phyloP scores from a whole-genome alignment of 139 green algal species.

The Micromonas commoda region DNA sequence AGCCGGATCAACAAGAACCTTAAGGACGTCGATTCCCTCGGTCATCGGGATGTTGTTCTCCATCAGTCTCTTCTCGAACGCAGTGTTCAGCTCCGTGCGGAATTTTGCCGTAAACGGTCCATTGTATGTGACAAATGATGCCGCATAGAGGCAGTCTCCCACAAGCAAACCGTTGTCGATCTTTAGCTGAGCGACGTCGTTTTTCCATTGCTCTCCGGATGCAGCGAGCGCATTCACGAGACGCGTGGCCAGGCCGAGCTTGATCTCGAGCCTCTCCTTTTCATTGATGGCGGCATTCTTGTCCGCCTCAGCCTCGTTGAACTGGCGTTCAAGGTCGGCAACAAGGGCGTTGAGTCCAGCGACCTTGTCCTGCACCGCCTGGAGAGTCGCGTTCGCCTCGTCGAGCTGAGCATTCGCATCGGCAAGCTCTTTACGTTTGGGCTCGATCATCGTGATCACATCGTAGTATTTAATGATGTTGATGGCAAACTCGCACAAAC shows the following conservation, averaged over 20 bases:
- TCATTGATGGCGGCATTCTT: constrained; percentile 73
- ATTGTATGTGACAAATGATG: constrained; percentile 64
- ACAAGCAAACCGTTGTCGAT: constrained; percentile 59
- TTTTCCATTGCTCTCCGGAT: constrained; percentile 70
- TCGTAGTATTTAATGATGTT: constrained; percentile 84
- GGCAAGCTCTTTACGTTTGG: constrained; percentile 73
- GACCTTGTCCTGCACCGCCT: constrained; percentile 55
- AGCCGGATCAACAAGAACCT: constrained; percentile 70
- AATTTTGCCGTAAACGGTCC: constrained; percentile 70
- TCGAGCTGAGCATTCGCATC: constrained; percentile 73
- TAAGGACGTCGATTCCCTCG: constrained; percentile 57
- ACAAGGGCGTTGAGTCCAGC: constrained; percentile 66
- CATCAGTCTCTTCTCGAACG: constrained; percentile 66
- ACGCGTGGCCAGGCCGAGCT: constrained; percentile 72
- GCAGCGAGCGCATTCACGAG: constrained; percentile 75
- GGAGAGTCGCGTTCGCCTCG: constrained; percentile 59
- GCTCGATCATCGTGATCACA: constrained; percentile 52
- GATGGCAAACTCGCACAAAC: constrained; percentile 80
- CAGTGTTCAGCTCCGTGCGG: constrained; percentile 53
- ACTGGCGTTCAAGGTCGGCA: constrained; percentile 65
- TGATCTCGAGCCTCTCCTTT: constrained; percentile 64
- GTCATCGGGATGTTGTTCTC: constrained; percentile 67
- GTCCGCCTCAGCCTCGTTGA: constrained; percentile 65
- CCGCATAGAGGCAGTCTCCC: constrained; percentile 66
- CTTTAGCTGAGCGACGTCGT: constrained; percentile 64